These are phyloP conservation scores for Xerocomus brunneocitrinus DNA, from an alignment of 768 basidiomycete species.

Conservation along the genomic window DNA sequence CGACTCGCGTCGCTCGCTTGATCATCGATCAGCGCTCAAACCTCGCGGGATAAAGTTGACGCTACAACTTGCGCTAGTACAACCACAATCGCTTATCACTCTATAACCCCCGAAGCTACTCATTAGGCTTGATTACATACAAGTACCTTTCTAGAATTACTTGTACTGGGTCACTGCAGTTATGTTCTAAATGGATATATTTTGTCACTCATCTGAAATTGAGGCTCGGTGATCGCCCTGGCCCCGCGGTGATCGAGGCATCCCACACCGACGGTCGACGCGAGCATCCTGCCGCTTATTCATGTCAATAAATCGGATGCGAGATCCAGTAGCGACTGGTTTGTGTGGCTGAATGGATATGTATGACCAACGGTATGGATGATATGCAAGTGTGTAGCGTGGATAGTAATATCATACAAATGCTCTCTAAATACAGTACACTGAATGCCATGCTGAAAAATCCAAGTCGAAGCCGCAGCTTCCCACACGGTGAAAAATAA, in stretches of 20 bases:
- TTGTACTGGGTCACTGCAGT: background rate
- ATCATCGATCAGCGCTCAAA: background rate
- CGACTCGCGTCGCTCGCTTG: background rate
- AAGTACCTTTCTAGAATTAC: background rate
- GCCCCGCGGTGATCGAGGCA: background rate
- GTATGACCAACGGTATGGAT: background rate
- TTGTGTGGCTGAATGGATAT: background rate
- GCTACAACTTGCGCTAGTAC: no score
- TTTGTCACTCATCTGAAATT: background rate
- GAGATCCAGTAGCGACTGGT: background rate
- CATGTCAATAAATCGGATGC: background rate
- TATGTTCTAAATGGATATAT: background rate
- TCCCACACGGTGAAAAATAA: background rate
- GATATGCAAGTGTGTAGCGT: conserved; percentile 5
- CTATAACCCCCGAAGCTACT: background rate
- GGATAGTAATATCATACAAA: conserved; percentile 13
- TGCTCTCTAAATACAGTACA: conserved; percentile 17
- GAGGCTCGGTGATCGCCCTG: background rate
- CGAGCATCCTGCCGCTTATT: background rate
- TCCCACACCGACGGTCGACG: no score
- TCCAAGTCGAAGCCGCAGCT: background rate
- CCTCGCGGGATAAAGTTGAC: background rate
- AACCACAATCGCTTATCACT: background rate
- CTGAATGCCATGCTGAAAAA: conserved; percentile 15
- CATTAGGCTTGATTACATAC: background rate